These are phyloP conservation scores for Anthoceros angustus DNA, from an alignment of 225 moss, liverwort and hornwort genomes.

Conservation along the genomic window DNA sequence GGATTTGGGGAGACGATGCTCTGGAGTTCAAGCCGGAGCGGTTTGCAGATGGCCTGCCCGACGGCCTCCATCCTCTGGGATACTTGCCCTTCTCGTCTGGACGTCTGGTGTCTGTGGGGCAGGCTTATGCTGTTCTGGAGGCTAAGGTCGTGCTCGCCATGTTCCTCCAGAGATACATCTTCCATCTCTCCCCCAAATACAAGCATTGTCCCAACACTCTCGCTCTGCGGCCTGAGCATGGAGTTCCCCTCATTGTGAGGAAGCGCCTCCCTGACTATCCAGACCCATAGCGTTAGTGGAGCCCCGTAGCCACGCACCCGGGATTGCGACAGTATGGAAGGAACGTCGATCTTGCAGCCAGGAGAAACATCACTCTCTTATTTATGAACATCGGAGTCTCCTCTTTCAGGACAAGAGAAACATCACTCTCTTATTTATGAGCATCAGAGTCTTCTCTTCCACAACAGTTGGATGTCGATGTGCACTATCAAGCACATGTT, in stretches of 20 bases:
- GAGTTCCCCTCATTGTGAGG: not conserved
- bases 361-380: no score
- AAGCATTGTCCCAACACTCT: not conserved
- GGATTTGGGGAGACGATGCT: not conserved
- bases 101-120: conserved; percentile 3
- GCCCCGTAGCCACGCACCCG: no score
- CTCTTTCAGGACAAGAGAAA: no score
- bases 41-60: conserved; percentile 3
- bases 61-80: conserved; percentile 4
- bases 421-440: no score
- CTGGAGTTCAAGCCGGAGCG: conserved; percentile 2
- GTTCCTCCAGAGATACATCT: conserved; percentile 6
- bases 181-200: conserved; percentile 5
- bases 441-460: no score
- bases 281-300: not conserved
- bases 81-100: conserved; percentile 9
- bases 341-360: no score
- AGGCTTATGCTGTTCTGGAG: conserved; percentile 6
- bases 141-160: conserved; percentile 10
- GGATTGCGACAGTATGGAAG: no score
- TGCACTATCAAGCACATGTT: no score
- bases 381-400: no score
- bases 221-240: not conserved
- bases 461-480: no score
- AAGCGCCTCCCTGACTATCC: conserved; percentile 4